Evolutionary conservation across 805 yeast genomes (phyloP), one percentile per base, ranked within the genome.

Genomic region (Yamadazyma takamatsuzukensis): DNA sequence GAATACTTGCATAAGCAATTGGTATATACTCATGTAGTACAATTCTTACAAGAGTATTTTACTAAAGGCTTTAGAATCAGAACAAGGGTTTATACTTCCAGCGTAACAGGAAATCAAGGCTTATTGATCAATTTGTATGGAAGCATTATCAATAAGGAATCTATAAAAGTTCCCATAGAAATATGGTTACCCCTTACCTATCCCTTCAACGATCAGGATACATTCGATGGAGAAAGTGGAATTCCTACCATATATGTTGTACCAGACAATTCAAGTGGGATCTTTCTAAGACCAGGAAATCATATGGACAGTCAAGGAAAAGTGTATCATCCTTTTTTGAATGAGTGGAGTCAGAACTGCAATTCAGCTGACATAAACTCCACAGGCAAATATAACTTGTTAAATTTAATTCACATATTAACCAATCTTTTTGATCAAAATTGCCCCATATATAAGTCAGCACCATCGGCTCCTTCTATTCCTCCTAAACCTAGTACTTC

Each of bases 141-240:
- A 0, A 58, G 69, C 0, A 43, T 80, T 4, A 69, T 70, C 2
- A 33, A 49, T 2, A 51, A 43, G 4, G 52, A 57, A 9, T 45
- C 44, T 0, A 29, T 41, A 6, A 32, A 34, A 3, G 54, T 57
- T 10, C 89, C 88, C 0, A 47, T 87, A 9, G 78, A 77, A 33
- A 54, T 88, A 4, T 87, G 95, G 95, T 48, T 89, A 4, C 95
- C 95, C 0, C 68, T 70, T 17, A 63, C 67, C 15, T 88, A 83
- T 44, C 96, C 96, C 0, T 44, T 48, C n/a, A 42, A 45, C 3
- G 34, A 37, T 18, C 21, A 29, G 4, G 23, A 22, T 6, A 15
- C 26, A 8, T 3, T 4, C 11, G 41, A 43, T 1, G 57, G 47
- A n/a, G 42, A 46, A 14, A 45, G 47, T 22, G 64, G 59, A 3